These are phyloP conservation scores for Talinum fruticosum DNA, from an alignment of 148 eudicot genomes.

Conservation along the genomic window DNA sequence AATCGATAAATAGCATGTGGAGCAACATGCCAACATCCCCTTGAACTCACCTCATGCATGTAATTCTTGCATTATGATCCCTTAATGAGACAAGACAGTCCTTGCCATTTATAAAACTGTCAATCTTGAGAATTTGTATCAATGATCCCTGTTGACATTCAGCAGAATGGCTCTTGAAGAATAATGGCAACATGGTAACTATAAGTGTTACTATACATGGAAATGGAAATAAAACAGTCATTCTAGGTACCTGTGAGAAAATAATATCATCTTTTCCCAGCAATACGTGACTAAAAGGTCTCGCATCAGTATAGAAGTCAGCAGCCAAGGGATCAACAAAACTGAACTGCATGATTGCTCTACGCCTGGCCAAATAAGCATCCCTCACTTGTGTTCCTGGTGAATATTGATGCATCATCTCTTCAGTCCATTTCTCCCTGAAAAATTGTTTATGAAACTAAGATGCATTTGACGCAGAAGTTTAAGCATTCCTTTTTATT, in stretches of 20 bases:
- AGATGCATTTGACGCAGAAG: neutral
- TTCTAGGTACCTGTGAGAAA: neutral
- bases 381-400: slow-evolving; percentile 42
- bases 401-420: slow-evolving; percentile 19
- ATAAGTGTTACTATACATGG: neutral
- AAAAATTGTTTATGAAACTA: neutral
- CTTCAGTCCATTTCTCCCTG: slow-evolving; percentile 62
- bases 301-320: slow-evolving; percentile 28
- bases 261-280: slow-evolving; percentile 1
- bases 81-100: slow-evolving; percentile 29
- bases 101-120: slow-evolving; percentile 28
- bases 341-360: slow-evolving; percentile 47
- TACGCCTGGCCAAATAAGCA: slow-evolving; percentile 47
- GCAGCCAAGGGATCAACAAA: slow-evolving; percentile 48
- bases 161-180: slow-evolving; percentile 1
- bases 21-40: neutral
- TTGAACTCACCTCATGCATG: slow-evolving; percentile 67
- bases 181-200: neutral
- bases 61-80: slow-evolving; percentile 65
- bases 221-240: neutral
- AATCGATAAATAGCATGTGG: neutral
- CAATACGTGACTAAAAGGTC: slow-evolving; percentile 32
- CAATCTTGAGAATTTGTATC: slow-evolving; percentile 33
- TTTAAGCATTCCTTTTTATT: neutral
- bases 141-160: slow-evolving; percentile 47